Evolutionary conservation across 306 rosid species (phyloP).

Genomic region (Urtica urens): DNA sequence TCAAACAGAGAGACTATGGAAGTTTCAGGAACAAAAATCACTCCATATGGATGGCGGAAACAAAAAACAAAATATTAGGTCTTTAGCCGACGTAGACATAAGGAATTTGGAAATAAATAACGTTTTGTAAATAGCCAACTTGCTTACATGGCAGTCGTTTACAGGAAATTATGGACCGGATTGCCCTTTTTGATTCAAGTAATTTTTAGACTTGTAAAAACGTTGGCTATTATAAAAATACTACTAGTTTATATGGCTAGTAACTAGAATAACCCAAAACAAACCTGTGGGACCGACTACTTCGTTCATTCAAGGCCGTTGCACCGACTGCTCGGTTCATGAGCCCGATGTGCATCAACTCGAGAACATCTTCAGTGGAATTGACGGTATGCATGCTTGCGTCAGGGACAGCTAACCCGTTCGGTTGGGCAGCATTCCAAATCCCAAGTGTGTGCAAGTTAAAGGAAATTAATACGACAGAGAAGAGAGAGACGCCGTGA

Average conservation of each 20-base stretch:
- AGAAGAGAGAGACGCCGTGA: not conserved
- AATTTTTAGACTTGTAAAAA: too few species aligned
- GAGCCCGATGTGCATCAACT: conserved; percentile 70
- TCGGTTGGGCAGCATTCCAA: conserved; percentile 90
- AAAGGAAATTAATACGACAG: conserved; percentile 35
- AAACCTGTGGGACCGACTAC: conserved; percentile 99
- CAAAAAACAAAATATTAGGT: conserved; percentile 6
- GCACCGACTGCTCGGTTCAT: conserved; percentile 83
- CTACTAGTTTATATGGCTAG: too few species aligned
- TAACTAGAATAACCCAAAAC: too few species aligned
- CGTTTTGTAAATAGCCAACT: too few species aligned
- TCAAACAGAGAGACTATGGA: conserved; percentile 3
- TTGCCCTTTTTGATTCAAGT: too few species aligned
- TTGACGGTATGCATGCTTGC: conserved; percentile 87
- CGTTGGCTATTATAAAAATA: too few species aligned
- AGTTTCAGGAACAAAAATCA: conserved; percentile 14
- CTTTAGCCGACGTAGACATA: too few species aligned
- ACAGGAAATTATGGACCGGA: too few species aligned
- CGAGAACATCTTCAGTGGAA: conserved; percentile 69
- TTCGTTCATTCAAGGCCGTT: conserved; percentile 90
- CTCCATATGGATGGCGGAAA: conserved; percentile 9
- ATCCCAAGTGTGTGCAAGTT: conserved; percentile 99
- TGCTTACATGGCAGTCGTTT: too few species aligned
- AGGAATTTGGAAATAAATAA: too few species aligned
- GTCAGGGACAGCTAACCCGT: conserved; percentile 97